Evolutionary conservation across 2,329 filamentous ascomycete genomes (phyloP).

Genomic region (Xylogone sp.): DNA sequence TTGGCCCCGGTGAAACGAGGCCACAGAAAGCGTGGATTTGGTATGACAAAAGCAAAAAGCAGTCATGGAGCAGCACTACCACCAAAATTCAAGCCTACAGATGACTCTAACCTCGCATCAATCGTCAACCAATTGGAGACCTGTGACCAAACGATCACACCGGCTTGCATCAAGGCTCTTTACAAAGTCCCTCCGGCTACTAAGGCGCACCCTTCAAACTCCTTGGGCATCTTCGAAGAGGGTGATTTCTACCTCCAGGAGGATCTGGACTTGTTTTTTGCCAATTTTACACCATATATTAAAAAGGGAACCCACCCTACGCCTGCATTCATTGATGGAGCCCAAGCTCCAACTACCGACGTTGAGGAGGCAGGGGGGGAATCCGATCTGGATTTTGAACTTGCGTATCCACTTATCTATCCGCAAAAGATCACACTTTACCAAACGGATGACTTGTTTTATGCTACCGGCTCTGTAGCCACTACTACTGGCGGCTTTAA

Average conservation of each 20-base stretch:
- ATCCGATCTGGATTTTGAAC: slow-evolving; percentile 32
- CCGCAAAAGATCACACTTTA: slow-evolving; percentile 34
- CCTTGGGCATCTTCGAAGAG: slow-evolving; percentile 33
- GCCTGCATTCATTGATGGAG: slow-evolving; percentile 29
- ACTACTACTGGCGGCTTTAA: slow-evolving; percentile 37
- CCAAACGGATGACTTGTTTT: slow-evolving; percentile 35
- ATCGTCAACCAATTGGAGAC: slow-evolving; percentile 5
- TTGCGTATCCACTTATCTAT: slow-evolving; percentile 33
- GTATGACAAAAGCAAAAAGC: slow-evolving; percentile 7
- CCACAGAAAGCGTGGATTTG: slow-evolving; percentile 4
- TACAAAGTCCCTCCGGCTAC: slow-evolving; percentile 27
- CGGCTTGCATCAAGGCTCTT: slow-evolving; percentile 24
- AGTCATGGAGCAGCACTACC: not conserved
- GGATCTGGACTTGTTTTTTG: slow-evolving; percentile 32
- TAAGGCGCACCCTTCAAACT: slow-evolving; percentile 22
- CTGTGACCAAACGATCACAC: slow-evolving; percentile 19
- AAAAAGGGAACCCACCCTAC: slow-evolving; percentile 26
- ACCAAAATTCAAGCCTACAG: slow-evolving; percentile 1
- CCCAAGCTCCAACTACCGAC: slow-evolving; percentile 10
- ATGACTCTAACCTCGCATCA: slow-evolving; percentile 1
- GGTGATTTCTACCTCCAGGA: slow-evolving; percentile 31
- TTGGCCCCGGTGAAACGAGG: slow-evolving; percentile 11
- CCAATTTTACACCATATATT: slow-evolving; percentile 22
- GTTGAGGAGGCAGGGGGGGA: slow-evolving; percentile 24
- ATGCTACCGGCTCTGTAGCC: slow-evolving; percentile 22